Evolutionary conservation across 73 alveolate species (phyloP).

Genomic region (Tetrahymena elliotti): DNA sequence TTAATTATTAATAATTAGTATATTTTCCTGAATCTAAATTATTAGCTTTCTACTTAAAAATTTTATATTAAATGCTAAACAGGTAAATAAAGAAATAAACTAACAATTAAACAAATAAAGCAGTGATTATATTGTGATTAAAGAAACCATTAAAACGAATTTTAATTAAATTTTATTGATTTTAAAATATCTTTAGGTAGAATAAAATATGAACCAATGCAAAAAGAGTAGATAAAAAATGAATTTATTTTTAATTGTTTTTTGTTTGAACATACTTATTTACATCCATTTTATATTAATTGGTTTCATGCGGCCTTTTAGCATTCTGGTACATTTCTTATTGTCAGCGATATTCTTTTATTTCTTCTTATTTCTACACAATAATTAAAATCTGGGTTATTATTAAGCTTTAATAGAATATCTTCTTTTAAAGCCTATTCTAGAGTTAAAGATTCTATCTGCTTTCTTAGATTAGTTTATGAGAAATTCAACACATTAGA

Average conservation of each 20-base stretch:
- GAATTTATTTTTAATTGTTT: not conserved
- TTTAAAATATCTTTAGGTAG: not conserved
- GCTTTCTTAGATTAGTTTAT: not conserved
- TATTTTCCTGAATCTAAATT: not conserved
- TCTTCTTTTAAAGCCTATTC: not conserved
- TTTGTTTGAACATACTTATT: not conserved
- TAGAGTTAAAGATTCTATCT: not conserved
- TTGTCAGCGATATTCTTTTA: constrained; percentile 6
- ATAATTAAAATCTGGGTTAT: not conserved
- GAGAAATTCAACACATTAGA: not conserved
- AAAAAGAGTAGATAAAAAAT: too few species aligned
- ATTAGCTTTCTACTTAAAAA: too few species aligned
- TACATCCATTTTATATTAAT: not conserved
- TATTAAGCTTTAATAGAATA: not conserved
- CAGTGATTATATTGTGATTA: too few species aligned
- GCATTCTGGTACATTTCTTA: constrained; percentile 7
- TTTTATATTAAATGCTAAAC: too few species aligned
- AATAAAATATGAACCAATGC: not conserved
- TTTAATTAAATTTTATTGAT: too few species aligned
- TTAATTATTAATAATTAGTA: not conserved
- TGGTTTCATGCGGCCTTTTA: not conserved
- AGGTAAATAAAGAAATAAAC: too few species aligned
- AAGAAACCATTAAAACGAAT: too few species aligned
- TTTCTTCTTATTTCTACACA: not conserved
- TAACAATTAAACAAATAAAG: too few species aligned